These are phyloP conservation scores for Micractinium conductrix DNA, from an alignment of 139 green algal genomes.

Conservation along the genomic window DNA sequence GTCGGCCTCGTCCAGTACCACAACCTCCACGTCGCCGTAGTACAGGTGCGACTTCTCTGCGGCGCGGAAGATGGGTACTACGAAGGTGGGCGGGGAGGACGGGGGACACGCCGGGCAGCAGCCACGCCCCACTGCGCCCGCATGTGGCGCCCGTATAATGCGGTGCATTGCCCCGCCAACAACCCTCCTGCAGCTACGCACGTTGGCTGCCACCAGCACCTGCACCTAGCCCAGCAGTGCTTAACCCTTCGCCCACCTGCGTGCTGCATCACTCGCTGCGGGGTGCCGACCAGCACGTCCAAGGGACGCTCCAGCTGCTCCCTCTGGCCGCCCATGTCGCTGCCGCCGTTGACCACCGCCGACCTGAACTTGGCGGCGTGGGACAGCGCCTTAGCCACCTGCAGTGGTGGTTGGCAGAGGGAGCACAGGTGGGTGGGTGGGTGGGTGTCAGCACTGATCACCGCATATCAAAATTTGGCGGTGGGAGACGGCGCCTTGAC, in stretches of 20 bases:
- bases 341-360: slow-evolving; percentile 55
- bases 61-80: too few relatives aligned
- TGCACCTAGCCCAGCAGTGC: slow-evolving; percentile 64
- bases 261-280: slow-evolving; percentile 85
- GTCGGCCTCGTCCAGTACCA: slow-evolving; percentile 97
- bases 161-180: slow-evolving; percentile 41
- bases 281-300: slow-evolving; percentile 92
- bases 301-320: slow-evolving; percentile 66
- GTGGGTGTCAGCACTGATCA: too few relatives aligned
- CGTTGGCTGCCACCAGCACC: slow-evolving; percentile 90
- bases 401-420: too few relatives aligned
- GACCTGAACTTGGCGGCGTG: slow-evolving; percentile 88
- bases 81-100: too few relatives aligned
- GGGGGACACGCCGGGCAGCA: too few relatives aligned
- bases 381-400: slow-evolving; percentile 53
- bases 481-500: too few relatives aligned
- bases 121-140: too few relatives aligned
- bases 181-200: too few relatives aligned
- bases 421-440: too few relatives aligned
- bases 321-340: slow-evolving; percentile 60
- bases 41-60: slow-evolving; percentile 78
- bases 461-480: too few relatives aligned
- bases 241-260: slow-evolving; percentile 11
- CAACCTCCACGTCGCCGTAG: slow-evolving; percentile 80
- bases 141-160: not conserved